Conservation (phyloP, 345 rosid species). For the Chamaenerion angustifolium region DNA sequence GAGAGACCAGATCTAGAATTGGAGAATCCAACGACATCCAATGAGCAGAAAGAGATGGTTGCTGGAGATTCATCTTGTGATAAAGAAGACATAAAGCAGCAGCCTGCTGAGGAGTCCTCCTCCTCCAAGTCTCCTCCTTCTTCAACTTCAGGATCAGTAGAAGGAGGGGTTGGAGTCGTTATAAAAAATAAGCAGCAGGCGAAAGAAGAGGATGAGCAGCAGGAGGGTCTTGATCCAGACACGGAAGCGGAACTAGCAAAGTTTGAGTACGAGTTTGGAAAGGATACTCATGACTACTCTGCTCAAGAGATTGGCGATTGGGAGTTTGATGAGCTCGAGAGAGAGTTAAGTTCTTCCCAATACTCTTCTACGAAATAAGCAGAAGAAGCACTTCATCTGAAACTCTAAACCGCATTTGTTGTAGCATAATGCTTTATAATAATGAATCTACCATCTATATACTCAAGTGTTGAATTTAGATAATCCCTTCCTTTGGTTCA, state of each 20-base stretch:
- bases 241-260: conserved; percentile 75
- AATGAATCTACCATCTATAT: no score
- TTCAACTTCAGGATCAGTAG: no score
- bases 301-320: conserved; percentile 76
- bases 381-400: no score
- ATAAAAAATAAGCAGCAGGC: no score
- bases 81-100: conserved; percentile 4
- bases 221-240: conserved; percentile 21
- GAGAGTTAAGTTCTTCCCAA: conserved; percentile 48
- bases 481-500: no score
- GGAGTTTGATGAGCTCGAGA: conserved; percentile 96
- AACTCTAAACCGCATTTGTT: no score
- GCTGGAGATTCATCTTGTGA: conserved; percentile 13
- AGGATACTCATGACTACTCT: conserved; percentile 59
- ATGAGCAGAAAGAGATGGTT: conserved; percentile 21
- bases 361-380: no score
- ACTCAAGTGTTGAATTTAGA: no score
- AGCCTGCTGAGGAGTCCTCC: conserved; percentile 13
- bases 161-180: no score
- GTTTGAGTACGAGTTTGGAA: conserved; percentile 88
- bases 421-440: no score
- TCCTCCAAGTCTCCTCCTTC: conserved; percentile 15
- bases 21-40: conserved; percentile 48
- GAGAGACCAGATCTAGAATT: conserved; percentile 75
- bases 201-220: conserved; percentile 9